These are phyloP conservation scores for Colletotrichum cuscutae DNA, from an alignment of 2,329 filamentous ascomycete genomes.

Conservation along the genomic window DNA sequence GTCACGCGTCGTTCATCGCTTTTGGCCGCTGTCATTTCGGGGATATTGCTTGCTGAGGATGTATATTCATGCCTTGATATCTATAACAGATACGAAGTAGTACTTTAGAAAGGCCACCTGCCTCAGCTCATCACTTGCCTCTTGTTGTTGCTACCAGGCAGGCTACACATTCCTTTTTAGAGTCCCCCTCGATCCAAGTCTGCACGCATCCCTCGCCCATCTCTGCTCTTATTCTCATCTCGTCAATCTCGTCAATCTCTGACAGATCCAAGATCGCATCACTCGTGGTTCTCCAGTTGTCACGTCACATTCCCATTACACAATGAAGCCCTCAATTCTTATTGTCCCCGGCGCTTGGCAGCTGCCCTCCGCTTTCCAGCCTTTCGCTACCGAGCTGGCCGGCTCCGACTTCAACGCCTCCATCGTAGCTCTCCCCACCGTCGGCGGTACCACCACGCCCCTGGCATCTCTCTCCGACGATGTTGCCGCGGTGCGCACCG, in stretches of 20 bases:
- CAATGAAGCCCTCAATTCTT: slow-evolving; percentile 43
- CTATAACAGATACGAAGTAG: not conserved
- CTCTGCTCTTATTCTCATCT: not conserved
- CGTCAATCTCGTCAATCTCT: slow-evolving; percentile 12
- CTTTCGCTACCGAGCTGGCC: slow-evolving; percentile 25
- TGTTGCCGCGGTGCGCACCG: slow-evolving; percentile 42
- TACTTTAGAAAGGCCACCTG: slow-evolving; percentile 28
- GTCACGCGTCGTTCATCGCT: not conserved
- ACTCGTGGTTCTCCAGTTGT: not conserved
- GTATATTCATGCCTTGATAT: slow-evolving; percentile 1
- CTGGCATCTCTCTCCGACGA: slow-evolving; percentile 44
- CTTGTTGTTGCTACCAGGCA: not conserved
- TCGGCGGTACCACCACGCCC: slow-evolving; percentile 43
- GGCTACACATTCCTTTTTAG: slow-evolving; percentile 8
- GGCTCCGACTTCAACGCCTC: slow-evolving; percentile 39
- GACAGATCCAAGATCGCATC: slow-evolving; percentile 11
- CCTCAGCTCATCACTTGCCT: slow-evolving; percentile 5
- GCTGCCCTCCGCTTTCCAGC: slow-evolving; percentile 42
- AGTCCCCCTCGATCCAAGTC: not conserved
- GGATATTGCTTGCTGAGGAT: slow-evolving; percentile 18
- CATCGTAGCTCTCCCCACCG: slow-evolving; percentile 44
- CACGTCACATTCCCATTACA: not conserved
- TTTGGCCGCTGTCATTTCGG: slow-evolving; percentile 16
- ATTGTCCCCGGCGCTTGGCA: slow-evolving; percentile 54
- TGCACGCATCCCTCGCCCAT: not conserved